These are phyloP conservation scores for Bolboschoenus planiculmis DNA, from an alignment of 176 grass and related monocot genomes.

Conservation along the genomic window DNA sequence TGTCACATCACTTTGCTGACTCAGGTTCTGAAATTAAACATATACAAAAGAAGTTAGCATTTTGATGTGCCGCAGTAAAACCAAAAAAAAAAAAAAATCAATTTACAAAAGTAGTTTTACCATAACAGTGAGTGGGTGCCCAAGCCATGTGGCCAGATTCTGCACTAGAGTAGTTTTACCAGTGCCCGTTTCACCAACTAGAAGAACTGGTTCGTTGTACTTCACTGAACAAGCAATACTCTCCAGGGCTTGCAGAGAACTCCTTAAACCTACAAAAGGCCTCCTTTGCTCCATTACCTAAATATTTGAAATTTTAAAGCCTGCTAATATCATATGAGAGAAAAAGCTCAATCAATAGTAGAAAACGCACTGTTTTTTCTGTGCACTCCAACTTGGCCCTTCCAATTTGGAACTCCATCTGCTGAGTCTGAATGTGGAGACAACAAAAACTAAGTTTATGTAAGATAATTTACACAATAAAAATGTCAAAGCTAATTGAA, in stretches of 20 bases:
- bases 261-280: slow-evolving; percentile 72
- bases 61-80: not conserved
- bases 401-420: slow-evolving; percentile 63
- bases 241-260: slow-evolving; percentile 64
- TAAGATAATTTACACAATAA: not conserved
- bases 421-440: slow-evolving; percentile 43
- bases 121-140: slow-evolving; percentile 73
- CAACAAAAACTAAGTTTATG: slow-evolving; percentile 8
- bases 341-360: not conserved
- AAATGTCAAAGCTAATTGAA: not conserved
- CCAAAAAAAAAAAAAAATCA: not conserved
- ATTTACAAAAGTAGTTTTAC: slow-evolving; percentile 23
- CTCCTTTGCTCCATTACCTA: slow-evolving; percentile 46
- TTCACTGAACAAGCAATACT: slow-evolving; percentile 81
- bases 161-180: slow-evolving; percentile 94
- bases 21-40: slow-evolving; percentile 62
- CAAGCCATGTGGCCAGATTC: slow-evolving; percentile 76
- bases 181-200: slow-evolving; percentile 96
- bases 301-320: slow-evolving; percentile 5
- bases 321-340: not conserved
- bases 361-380: slow-evolving; percentile 35
- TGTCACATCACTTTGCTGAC: slow-evolving; percentile 93
- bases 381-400: slow-evolving; percentile 54
- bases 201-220: slow-evolving; percentile 84
- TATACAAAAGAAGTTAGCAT: not conserved